Evolutionary conservation across 352 stramenopile genomes (phyloP).

Genomic region (Thraustochytrium sp.): DNA sequence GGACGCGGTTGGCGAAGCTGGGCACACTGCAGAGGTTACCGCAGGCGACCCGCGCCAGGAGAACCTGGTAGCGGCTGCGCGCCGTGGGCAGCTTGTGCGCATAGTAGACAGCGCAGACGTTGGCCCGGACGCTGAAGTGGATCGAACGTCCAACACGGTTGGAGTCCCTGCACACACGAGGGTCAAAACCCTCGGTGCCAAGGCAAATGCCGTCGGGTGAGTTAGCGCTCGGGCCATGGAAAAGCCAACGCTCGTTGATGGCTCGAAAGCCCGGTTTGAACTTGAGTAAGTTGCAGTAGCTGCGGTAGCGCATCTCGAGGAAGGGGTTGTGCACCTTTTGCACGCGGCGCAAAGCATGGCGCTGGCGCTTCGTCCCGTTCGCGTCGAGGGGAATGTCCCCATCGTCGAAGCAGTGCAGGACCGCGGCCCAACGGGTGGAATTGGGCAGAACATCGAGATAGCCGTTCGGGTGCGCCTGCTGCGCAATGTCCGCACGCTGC

Average conservation of each 20-base stretch:
- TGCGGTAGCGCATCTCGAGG: not conserved
- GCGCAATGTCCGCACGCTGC: too few species aligned
- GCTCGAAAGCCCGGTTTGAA: not conserved
- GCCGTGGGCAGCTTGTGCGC: not conserved
- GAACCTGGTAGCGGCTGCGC: not conserved
- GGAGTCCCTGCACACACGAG: not conserved
- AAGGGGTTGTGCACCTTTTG: constrained; percentile 23
- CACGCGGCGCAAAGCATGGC: not conserved
- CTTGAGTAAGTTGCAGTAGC: not conserved
- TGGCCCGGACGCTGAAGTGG: constrained; percentile 11
- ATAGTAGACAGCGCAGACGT: not conserved
- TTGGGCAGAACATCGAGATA: too few species aligned
- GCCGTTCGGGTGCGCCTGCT: too few species aligned
- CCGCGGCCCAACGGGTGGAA: too few species aligned
- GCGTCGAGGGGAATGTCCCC: too few species aligned
- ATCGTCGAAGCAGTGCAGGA: too few species aligned
- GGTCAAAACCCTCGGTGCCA: constrained; percentile 18
- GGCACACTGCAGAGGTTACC: constrained; percentile 2
- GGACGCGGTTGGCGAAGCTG: not conserved
- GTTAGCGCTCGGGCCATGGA: constrained; percentile 10
- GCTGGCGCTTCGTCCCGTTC: not conserved
- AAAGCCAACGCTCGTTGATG: constrained; percentile 4
- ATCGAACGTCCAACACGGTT: not conserved
- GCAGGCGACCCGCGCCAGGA: constrained; percentile 7
- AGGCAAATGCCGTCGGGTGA: not conserved